These are phyloP conservation scores for Vigna reflexopilosa DNA, from an alignment of 306 rosid species.

Conservation along the genomic window DNA sequence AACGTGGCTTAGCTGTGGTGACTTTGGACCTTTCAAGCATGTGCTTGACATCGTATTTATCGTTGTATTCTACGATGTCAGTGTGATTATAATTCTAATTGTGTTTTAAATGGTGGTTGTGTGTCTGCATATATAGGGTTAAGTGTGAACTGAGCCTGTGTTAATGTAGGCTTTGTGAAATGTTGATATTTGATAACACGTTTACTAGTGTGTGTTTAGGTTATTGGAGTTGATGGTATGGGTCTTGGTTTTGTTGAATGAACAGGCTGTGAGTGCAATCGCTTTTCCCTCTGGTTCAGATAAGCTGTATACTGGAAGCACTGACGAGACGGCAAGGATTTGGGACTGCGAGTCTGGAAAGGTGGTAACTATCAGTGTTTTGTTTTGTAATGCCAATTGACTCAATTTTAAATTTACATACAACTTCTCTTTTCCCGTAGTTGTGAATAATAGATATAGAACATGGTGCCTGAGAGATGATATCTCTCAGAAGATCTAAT, in stretches of 20 bases:
- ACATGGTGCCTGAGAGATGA: no score
- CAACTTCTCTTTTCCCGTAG: background rate
- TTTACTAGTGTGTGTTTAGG: constrained; percentile 17
- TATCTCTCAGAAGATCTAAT: no score
- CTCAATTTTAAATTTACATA: background rate
- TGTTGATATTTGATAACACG: background rate
- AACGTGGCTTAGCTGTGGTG: background rate
- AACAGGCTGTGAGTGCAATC: constrained; percentile 86
- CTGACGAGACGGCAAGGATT: constrained; percentile 82
- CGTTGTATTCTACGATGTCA: constrained; percentile 1
- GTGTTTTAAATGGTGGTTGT: constrained; percentile 3
- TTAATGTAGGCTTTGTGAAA: background rate
- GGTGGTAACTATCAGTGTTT: constrained; percentile 58
- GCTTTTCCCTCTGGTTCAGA: constrained; percentile 91
- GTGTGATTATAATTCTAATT: background rate
- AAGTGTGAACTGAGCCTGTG: background rate
- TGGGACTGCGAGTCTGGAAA: constrained; percentile 98
- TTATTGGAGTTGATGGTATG: constrained; percentile 39
- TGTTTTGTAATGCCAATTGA: background rate
- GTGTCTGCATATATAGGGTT: background rate
- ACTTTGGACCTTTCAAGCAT: background rate
- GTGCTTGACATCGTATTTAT: constrained; percentile 3
- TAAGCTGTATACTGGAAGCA: constrained; percentile 93
- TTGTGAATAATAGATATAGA: no score
- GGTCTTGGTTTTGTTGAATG: constrained; percentile 41